These are phyloP conservation scores for Neonectria sp. DNA, from an alignment of 2,329 filamentous ascomycete genomes.

Conservation along the genomic window DNA sequence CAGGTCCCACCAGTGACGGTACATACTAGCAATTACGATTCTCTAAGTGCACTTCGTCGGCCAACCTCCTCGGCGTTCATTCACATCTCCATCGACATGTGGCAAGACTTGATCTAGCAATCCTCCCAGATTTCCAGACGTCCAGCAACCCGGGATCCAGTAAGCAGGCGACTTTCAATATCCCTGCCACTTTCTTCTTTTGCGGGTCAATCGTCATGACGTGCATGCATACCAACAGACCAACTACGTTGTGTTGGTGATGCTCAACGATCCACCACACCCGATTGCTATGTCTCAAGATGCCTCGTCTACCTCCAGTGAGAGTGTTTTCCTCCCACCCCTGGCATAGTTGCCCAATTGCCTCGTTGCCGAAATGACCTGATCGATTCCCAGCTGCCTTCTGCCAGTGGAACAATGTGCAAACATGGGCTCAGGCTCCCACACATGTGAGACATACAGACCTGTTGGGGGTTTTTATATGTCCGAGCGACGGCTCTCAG, in stretches of 20 bases:
- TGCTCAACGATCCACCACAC: not conserved
- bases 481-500: not conserved
- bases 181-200: not conserved
- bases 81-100: not conserved
- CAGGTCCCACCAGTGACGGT: not conserved
- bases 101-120: not conserved
- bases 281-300: constrained; percentile 13
- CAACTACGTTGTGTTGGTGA: not conserved
- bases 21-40: not conserved
- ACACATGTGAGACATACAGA: not conserved
- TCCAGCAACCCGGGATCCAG: not conserved
- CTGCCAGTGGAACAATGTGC: not conserved
- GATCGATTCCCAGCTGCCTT: not conserved
- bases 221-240: not conserved
- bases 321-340: not conserved
- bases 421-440: not conserved
- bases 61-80: not conserved
- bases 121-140: not conserved
- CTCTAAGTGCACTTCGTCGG: not conserved
- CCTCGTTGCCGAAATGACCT: not conserved
- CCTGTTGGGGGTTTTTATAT: not conserved
- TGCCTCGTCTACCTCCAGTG: constrained; percentile 2
- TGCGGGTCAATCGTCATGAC: not conserved
- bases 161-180: not conserved
- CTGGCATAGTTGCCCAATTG: not conserved